A percentile compares a stretch with the other conserved stretches of the same genome.
These are phyloP conservation scores for Arxiozyma telluris DNA, from an alignment of 1,139 yeast genomes.

Conservation along the genomic window DNA sequence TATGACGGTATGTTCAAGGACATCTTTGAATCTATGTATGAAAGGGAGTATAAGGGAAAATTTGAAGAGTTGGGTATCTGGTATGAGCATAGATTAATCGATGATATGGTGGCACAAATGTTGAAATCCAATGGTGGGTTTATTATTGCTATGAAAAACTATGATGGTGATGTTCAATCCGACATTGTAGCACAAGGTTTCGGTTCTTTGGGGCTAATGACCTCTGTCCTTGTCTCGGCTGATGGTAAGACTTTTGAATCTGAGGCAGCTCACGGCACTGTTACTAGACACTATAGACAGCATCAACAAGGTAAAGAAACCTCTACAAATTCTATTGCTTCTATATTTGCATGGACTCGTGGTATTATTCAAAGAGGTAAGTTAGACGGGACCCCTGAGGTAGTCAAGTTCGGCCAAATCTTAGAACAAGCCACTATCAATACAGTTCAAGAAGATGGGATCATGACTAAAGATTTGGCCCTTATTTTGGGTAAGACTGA, in stretches of 20 bases:
- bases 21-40: conserved; percentile 77
- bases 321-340: conserved; percentile 97
- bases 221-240: conserved; percentile 86
- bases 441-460: conserved; percentile 75
- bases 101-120: conserved; percentile 99
- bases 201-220: conserved; percentile 93
- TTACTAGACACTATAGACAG: conserved; percentile 91
- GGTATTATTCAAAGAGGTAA: conserved; percentile 88
- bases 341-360: conserved; percentile 94
- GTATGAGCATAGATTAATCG: conserved; percentile 94
- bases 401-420: conserved; percentile 63
- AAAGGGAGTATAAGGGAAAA: conserved; percentile 51
- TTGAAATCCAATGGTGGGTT: conserved; percentile 90
- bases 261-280: conserved; percentile 98
- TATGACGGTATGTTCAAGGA: conserved; percentile 95
- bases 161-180: conserved; percentile 95
- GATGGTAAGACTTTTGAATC: conserved; percentile 94
- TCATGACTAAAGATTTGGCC: conserved; percentile 94
- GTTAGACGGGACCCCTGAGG: conserved; percentile 78
- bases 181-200: conserved; percentile 97
- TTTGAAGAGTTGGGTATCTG: conserved; percentile 76
- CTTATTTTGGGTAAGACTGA: conserved; percentile 79
- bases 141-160: conserved; percentile 90
- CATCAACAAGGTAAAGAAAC: conserved; percentile 95
- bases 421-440: conserved; percentile 79